Evolutionary conservation across 805 yeast species (phyloP).

Genomic region (Debaryomyces tyrocola): DNA sequence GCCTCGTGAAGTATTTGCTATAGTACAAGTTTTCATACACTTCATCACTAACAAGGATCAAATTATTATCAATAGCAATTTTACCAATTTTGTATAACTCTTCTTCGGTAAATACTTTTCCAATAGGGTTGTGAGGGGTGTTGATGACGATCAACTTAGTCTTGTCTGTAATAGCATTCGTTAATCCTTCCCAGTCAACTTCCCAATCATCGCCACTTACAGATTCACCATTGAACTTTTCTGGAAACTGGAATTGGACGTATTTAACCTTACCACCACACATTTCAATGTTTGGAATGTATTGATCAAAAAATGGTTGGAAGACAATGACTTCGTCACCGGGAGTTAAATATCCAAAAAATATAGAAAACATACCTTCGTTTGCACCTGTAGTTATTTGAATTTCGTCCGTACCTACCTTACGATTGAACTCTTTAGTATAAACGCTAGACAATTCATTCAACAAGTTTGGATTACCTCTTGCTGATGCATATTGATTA

Average conservation of each 20-base stretch:
- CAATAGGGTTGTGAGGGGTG: conserved; percentile 96
- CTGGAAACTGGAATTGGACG: conserved; percentile 84
- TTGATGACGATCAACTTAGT: conserved; percentile 88
- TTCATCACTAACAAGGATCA: conserved; percentile 86
- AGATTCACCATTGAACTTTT: conserved; percentile 57
- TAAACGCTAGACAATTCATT: conserved; percentile 71
- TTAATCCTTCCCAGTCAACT: conserved; percentile 76
- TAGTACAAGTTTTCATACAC: conserved; percentile 91
- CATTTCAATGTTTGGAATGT: conserved; percentile 89
- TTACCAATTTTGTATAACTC: conserved; percentile 78
- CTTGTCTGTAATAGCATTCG: conserved; percentile 64
- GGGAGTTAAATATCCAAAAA: conserved; percentile 78
- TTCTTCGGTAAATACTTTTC: conserved; percentile 77
- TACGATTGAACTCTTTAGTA: conserved; percentile 61
- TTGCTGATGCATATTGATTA: conserved; percentile 92
- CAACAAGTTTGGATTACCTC: conserved; percentile 78
- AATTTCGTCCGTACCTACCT: conserved; percentile 59
- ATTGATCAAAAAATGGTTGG: conserved; percentile 97
- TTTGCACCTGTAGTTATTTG: conserved; percentile 95
- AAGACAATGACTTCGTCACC: conserved; percentile 97
- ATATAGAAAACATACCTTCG: conserved; percentile 85
- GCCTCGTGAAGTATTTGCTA: conserved; percentile 67
- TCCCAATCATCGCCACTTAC: conserved; percentile 87
- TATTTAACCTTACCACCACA: conserved; percentile 91
- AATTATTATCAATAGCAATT: conserved; percentile 80